Conservation (phyloP, 1,284 basidiomycete genomes). For the Pascua guehoae region DNA sequence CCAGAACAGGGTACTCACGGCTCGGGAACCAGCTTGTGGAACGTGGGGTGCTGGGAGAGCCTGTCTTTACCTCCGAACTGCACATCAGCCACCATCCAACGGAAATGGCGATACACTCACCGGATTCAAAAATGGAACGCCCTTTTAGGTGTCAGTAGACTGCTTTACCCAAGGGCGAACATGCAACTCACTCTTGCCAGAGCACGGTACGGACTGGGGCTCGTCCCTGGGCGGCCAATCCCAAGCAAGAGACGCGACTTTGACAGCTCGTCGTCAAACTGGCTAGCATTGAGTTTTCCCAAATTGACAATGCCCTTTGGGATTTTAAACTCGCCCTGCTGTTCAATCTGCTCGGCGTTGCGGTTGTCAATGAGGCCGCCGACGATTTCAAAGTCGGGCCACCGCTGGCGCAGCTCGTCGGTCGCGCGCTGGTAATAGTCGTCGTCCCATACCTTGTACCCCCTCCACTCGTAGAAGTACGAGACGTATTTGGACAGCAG, state of each 20-base stretch:
- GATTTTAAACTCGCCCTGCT: conserved; percentile 1
- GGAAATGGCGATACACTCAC: too few species aligned
- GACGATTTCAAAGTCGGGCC: conserved; percentile 26
- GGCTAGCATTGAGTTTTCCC: conserved; percentile 11
- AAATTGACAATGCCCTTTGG: conserved; percentile 19
- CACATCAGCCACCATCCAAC: too few species aligned
- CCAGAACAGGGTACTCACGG: too few species aligned
- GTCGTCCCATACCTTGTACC: background rate
- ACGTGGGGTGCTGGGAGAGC: too few species aligned
- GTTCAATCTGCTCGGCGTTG: background rate
- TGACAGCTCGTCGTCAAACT: conserved; percentile 13
- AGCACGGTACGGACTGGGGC: conserved; percentile 21
- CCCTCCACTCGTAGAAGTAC: conserved; percentile 19
- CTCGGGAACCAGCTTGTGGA: too few species aligned
- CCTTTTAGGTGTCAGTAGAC: background rate
- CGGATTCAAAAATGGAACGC: conserved; percentile 1
- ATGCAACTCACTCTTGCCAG: background rate
- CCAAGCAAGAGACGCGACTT: conserved; percentile 21
- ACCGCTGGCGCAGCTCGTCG: conserved; percentile 16
- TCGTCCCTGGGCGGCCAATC: conserved; percentile 18
- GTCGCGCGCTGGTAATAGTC: conserved; percentile 6
- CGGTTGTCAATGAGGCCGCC: conserved; percentile 15
- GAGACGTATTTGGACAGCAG: conserved; percentile 19
- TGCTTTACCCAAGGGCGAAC: too few species aligned
- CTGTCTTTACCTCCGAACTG: too few species aligned